Conservation (phyloP, 805 yeast genomes). For the Teunomyces kruisii region DNA sequence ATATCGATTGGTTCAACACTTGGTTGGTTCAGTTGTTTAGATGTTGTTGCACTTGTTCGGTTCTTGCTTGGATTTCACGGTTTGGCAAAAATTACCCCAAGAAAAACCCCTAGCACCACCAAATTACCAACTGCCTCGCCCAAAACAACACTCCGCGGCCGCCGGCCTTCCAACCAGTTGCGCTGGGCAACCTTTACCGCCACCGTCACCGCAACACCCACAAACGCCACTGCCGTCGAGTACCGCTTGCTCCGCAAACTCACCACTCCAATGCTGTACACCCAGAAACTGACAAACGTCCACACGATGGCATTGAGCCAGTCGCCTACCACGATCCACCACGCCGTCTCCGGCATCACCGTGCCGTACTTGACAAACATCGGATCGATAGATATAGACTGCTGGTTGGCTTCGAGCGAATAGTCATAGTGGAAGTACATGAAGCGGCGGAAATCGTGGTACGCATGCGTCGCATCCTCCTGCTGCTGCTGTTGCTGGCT, state of each 20-base stretch:
- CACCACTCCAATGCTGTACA: constrained; percentile 2
- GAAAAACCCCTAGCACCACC: not conserved
- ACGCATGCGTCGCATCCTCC: constrained; percentile 1
- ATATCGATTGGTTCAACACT: no score
- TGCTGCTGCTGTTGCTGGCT: constrained; percentile 3
- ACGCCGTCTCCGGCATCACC: constrained; percentile 16
- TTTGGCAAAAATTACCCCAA: not conserved
- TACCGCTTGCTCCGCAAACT: not conserved
- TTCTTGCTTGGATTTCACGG: no score
- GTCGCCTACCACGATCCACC: constrained; percentile 6
- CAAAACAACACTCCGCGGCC: not conserved
- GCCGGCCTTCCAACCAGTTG: not conserved
- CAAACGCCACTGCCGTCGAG: not conserved
- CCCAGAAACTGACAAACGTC: constrained; percentile 14
- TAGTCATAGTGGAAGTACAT: constrained; percentile 22
- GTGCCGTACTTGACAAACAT: constrained; percentile 21
- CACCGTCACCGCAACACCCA: not conserved
- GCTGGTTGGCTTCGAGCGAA: constrained; percentile 19
- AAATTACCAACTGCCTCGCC: not conserved
- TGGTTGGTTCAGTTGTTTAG: no score
- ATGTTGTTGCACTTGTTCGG: no score
- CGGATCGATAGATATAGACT: constrained; percentile 23
- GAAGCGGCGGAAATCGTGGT: constrained; percentile 11
- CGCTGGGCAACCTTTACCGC: not conserved
- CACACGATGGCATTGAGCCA: constrained; percentile 16